Evolutionary conservation across 805 yeast genomes (phyloP), one percentile per base, ranked within the genome.

Genomic region (Starmerella roubikii): DNA sequence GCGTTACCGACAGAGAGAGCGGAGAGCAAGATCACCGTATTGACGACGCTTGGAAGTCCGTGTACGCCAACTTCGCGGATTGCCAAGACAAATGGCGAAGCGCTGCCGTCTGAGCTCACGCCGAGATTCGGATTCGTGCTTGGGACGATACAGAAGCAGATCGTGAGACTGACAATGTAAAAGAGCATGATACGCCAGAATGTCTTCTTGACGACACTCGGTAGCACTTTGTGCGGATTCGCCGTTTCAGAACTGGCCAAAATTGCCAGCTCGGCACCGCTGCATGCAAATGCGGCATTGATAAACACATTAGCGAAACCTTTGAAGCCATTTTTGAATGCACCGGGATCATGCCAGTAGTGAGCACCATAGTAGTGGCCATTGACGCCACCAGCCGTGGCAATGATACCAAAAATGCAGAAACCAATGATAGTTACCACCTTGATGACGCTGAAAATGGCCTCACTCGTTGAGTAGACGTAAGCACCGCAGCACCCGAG

Each of bases 111-210:
- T 38, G 67, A 73, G 64, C 68, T 30, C 3, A 66, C 46, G 32
- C 70, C 66, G 41, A 78, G 61, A 44, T 71, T 56, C 2, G 57
- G 52, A 40, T 72, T 69, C 41, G 62, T 64, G 54, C 66, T 78
- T 9, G 88, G 86, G n/a, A 81, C 91, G 41, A 82, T 64, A 49
- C 81, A 72, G 36, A 84, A 78, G 49, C 65, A 70, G 50, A 68
- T 65, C 39, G 62, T 76, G 54, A 60, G 68, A 46, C 75, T 65
- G 9, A 68, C 61, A 55, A 82, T 66, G 61, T 80, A 82, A 54
- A 81, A 80, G 47, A 78, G 57, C 13, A 76, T 60, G 42, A 82
- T 76, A 59, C 91, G 68, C 88, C 91, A 80, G 60, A 82, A 78
- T 2, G 79, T 82, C 59, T 81, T 85, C 59, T 79, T 80, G 39